These are phyloP conservation scores for Fusarium sp. DNA, from an alignment of 2,329 filamentous ascomycete genomes.

Conservation along the genomic window DNA sequence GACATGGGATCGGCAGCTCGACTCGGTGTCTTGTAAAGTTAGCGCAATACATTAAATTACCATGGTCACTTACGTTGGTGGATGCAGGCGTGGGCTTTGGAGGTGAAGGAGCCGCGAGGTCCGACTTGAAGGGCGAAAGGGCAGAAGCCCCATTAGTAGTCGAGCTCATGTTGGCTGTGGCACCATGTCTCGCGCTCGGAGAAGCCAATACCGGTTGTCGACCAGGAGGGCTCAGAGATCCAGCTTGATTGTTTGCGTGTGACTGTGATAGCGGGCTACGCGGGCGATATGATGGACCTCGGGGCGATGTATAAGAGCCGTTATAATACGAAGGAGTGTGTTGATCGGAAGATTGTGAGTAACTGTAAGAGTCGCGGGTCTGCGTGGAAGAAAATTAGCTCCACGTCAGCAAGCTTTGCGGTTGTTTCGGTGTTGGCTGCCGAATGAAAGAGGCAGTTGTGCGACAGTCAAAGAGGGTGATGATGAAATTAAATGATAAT, in stretches of 20 bases:
- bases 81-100: conserved; percentile 54
- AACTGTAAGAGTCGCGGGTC: conserved; percentile 64
- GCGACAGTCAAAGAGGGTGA: conserved; percentile 31
- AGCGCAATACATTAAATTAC: conserved; percentile 19
- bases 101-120: conserved; percentile 55
- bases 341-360: conserved; percentile 58
- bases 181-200: conserved; percentile 59
- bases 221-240: conserved; percentile 58
- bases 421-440: conserved; percentile 24
- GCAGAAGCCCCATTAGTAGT: conserved; percentile 55
- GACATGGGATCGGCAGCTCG: conserved; percentile 91
- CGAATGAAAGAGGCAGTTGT: conserved; percentile 28
- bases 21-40: conserved; percentile 68
- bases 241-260: conserved; percentile 57
- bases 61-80: conserved; percentile 50
- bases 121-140: conserved; percentile 53
- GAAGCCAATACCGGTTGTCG: conserved; percentile 59
- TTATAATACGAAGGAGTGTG: conserved; percentile 60
- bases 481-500: conserved; percentile 41
- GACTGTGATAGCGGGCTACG: conserved; percentile 64
- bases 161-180: conserved; percentile 52
- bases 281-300: conserved; percentile 55
- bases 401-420: conserved; percentile 43
- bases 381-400: conserved; percentile 48
- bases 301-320: conserved; percentile 61